These are phyloP conservation scores for Schizophyllum commune DNA, from an alignment of 1,284 basidiomycete genomes.

Conservation along the genomic window DNA sequence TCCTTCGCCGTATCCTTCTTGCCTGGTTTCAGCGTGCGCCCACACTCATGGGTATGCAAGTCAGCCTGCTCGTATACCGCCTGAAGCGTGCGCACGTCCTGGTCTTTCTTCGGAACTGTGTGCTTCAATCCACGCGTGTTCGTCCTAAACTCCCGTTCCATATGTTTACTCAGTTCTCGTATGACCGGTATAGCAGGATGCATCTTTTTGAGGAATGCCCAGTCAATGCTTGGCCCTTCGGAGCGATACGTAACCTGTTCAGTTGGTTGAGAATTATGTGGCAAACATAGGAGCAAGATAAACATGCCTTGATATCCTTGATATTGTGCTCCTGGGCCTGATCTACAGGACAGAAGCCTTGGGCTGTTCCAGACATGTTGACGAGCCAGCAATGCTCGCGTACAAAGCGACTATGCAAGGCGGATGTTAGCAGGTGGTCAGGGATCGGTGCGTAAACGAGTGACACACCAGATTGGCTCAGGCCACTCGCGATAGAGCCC, in stretches of 20 bases:
- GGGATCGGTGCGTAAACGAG: constrained; percentile 2
- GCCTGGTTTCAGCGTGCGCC: neutral
- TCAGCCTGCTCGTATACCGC: neutral
- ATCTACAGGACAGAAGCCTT: constrained; percentile 15
- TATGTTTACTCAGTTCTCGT: constrained; percentile 14
- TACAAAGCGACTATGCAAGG: constrained; percentile 13
- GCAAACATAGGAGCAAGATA: neutral
- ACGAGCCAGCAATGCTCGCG: constrained; percentile 22
- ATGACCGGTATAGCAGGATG: constrained; percentile 23
- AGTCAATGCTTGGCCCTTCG: constrained; percentile 22
- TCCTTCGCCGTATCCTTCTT: no score
- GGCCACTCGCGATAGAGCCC: constrained; percentile 21
- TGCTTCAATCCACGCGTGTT: constrained; percentile 16
- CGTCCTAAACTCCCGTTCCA: constrained; percentile 20
- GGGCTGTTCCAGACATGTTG: constrained; percentile 14
- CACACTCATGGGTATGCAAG: neutral
- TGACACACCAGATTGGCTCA: constrained; percentile 13
- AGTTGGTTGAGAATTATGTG: neutral
- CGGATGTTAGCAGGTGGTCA: neutral
- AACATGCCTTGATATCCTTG: constrained; percentile 15
- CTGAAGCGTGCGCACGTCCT: constrained; percentile 9
- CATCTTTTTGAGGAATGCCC: constrained; percentile 21
- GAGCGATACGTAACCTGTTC: constrained; percentile 16
- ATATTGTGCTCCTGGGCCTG: constrained; percentile 19
- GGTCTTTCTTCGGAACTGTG: constrained; percentile 13